Base-by-base conservation (phyloP, 495 filamentous ascomycete genomes). In the Aspergillus haitiensis region DNA sequence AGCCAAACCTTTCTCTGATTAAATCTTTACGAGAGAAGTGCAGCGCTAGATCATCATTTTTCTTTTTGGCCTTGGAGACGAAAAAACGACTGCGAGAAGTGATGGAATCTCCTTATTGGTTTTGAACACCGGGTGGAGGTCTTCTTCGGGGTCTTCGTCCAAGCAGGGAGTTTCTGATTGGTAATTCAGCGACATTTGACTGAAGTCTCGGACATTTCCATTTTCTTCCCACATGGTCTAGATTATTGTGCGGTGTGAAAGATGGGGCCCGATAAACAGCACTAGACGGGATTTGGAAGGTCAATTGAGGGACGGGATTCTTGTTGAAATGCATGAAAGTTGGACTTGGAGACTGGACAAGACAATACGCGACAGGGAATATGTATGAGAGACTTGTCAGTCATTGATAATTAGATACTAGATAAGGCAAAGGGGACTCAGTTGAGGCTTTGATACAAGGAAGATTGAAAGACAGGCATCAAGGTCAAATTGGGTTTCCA, bases 251-350 rank as follows among this genome's bases (percentile, higher is more conserved):
- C 44, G 44, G 44, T 27, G 21, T 47, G 12, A 27, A 13, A 36
- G 27, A 16, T 37, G 51, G 31, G 21, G 45, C 36, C 34, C 58
- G 50, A 50, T 35, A 50, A 48, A 44, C 8, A 55, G 51, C 58
- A 61, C 63, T 65, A 65, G 47, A 51, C 59, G 49, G 32, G 45
- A 65, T 56, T 34, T 52, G 63, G 63, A 65, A 65, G 63, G 59
- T 62, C 13, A 33, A 35, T 49, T 37, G 55, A 65, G 63, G 21
- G 3, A 27, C 46, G 7, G 35, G 27, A 15, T 47, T 47, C 44
- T 21, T 47, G 44, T 39, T 33, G 27, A 11, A 36, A 18, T 21
- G 31, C 34, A 40, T 15, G 42, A n/a, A 36, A 15, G 34, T 10
- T 13, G 37, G 7, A 16, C 12, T 4, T 33, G 7, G 31, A 11